Evolutionary conservation across 2,329 filamentous ascomycete genomes (phyloP).

Genomic region (Graphiopsis chlorocephala): DNA sequence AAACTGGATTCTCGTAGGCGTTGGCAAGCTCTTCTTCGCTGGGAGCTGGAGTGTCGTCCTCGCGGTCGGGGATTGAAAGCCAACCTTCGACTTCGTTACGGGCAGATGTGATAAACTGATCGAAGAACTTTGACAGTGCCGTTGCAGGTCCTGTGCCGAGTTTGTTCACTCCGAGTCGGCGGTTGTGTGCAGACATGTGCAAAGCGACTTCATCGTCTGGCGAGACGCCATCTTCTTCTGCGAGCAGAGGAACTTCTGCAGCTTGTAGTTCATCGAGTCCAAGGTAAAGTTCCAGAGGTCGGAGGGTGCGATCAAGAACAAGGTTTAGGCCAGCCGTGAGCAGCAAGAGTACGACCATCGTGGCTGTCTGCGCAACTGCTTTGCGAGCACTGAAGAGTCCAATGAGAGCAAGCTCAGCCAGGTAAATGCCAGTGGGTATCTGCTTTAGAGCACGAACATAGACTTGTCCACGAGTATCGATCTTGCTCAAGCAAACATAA

Average conservation of each 20-base stretch:
- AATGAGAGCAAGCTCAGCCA: slow-evolving; percentile 49
- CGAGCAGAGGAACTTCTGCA: slow-evolving; percentile 30
- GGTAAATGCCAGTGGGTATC: slow-evolving; percentile 47
- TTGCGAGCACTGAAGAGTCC: slow-evolving; percentile 43
- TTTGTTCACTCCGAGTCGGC: slow-evolving; percentile 27
- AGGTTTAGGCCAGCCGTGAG: slow-evolving; percentile 35
- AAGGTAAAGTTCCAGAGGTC: slow-evolving; percentile 33
- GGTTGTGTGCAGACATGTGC: slow-evolving; percentile 32
- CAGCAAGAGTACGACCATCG: slow-evolving; percentile 43
- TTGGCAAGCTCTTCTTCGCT: slow-evolving; percentile 33
- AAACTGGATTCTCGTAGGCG: slow-evolving; percentile 45
- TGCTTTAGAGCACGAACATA: slow-evolving; percentile 49
- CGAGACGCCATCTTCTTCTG: slow-evolving; percentile 30
- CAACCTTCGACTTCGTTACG: slow-evolving; percentile 24
- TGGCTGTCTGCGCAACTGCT: slow-evolving; percentile 41
- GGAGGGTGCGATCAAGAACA: slow-evolving; percentile 30
- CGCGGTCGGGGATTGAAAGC: slow-evolving; percentile 22
- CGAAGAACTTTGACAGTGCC: slow-evolving; percentile 30
- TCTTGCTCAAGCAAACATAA: slow-evolving; percentile 46
- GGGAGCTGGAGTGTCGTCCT: slow-evolving; percentile 20
- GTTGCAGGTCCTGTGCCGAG: slow-evolving; percentile 21
- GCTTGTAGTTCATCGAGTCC: slow-evolving; percentile 33
- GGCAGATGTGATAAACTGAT: slow-evolving; percentile 27
- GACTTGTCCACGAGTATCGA: slow-evolving; percentile 47
- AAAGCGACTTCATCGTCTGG: slow-evolving; percentile 28